Conservation (phyloP, 2,329 filamentous ascomycete species). For the Neonectria coccinea region DNA sequence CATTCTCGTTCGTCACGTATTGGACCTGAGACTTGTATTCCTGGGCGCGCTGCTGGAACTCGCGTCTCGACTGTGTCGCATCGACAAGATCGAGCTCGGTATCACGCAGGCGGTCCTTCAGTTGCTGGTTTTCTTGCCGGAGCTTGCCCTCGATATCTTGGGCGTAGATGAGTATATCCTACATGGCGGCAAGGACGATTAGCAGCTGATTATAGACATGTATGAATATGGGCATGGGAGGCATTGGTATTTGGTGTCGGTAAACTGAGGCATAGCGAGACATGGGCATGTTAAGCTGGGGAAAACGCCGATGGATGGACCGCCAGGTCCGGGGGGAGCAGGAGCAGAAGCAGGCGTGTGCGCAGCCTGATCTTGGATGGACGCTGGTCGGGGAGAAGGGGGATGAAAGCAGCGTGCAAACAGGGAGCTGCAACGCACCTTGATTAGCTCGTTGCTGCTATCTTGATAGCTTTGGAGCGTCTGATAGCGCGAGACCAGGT, state of each 20-base stretch:
- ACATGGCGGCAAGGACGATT: constrained; percentile 5
- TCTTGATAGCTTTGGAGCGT: constrained; percentile 56
- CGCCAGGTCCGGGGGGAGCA: too few species aligned
- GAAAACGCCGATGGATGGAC: not conserved
- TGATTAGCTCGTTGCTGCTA: constrained; percentile 59
- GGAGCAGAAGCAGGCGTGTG: not conserved
- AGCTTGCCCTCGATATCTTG: constrained; percentile 58
- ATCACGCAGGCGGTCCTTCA: constrained; percentile 57
- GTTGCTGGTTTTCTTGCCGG: constrained; percentile 57
- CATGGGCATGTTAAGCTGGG: not conserved
- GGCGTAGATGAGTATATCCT: constrained; percentile 50
- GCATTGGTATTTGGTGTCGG: not conserved
- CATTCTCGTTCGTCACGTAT: constrained; percentile 53
- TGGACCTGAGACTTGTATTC: constrained; percentile 53
- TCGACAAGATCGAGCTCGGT: constrained; percentile 63
- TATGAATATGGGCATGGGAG: not conserved
- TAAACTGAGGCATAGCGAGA: not conserved
- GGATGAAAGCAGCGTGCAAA: constrained; percentile 1
- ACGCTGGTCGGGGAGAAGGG: constrained; percentile 13
- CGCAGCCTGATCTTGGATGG: not conserved
- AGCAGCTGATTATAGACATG: constrained; percentile 10
- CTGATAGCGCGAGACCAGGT: constrained; percentile 62
- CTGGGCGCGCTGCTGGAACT: constrained; percentile 62
- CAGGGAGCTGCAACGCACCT: constrained; percentile 51
- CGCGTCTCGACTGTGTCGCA: constrained; percentile 60